phyloP scores from a whole-genome alignment of 2,329 filamentous ascomycete genomes.

The Knufia petricola region DNA sequence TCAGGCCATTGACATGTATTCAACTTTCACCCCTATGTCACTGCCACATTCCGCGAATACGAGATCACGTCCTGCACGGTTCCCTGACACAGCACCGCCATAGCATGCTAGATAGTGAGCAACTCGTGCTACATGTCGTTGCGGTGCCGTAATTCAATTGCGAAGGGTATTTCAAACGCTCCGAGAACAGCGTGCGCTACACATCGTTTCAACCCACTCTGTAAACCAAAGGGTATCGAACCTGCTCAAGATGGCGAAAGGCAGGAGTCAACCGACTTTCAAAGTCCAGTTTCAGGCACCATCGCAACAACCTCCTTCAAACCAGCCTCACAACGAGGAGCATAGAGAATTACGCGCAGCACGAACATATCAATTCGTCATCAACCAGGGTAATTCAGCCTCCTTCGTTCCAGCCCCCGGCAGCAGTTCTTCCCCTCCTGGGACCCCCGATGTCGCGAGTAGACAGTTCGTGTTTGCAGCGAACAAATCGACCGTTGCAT shows the following conservation, averaged over 20 bases:
- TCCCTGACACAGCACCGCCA: not conserved
- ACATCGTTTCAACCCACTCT: too few relatives aligned
- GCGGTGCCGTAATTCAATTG: too few relatives aligned
- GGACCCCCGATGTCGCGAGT: not conserved
- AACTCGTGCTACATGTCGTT: too few relatives aligned
- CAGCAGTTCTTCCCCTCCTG: not conserved
- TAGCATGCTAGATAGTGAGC: not conserved
- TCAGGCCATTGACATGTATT: not conserved
- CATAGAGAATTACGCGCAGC: not conserved
- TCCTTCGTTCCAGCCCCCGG: not conserved
- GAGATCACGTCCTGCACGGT: not conserved
- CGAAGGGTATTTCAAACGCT: too few relatives aligned
- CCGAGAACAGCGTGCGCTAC: too few relatives aligned
- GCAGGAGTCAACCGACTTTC: not conserved
- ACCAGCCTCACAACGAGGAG: not conserved
- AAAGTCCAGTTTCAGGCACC: constrained; percentile 1
- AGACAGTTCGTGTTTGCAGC: not conserved
- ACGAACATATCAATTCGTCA: not conserved
- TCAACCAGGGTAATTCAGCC: not conserved
- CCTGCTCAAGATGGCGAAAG: not conserved
- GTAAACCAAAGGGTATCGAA: too few relatives aligned
- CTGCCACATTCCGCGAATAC: not conserved
- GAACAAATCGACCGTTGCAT: constrained; percentile 4
- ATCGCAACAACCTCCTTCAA: not conserved
- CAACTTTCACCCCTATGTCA: not conserved